Evolutionary conservation across 2,329 filamentous ascomycete genomes (phyloP).

Genomic region (Exophiala dermatitidis): DNA sequence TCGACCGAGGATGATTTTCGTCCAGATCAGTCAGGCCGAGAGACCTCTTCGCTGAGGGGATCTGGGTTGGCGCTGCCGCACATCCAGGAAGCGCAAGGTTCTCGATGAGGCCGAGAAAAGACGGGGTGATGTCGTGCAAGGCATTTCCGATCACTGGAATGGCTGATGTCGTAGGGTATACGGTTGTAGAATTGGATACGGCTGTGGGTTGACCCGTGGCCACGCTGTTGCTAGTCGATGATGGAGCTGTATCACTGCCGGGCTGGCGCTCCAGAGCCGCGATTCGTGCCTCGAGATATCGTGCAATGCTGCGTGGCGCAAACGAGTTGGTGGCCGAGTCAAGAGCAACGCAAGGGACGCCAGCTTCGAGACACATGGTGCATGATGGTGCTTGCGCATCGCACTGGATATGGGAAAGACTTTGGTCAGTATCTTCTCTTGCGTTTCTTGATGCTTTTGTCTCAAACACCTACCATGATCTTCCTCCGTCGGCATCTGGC

Average conservation of each 20-base stretch:
- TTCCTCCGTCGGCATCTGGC: constrained; percentile 6
- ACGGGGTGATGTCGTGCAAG: constrained; percentile 4
- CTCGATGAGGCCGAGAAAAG: constrained; percentile 5
- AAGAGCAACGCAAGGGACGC: constrained; percentile 5
- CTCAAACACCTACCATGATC: not conserved
- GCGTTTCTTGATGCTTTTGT: no score
- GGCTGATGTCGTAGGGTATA: not conserved
- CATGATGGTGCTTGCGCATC: constrained; percentile 9
- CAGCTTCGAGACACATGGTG: constrained; percentile 2
- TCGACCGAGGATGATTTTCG: constrained; percentile 8
- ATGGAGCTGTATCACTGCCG: not conserved
- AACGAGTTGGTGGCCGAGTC: constrained; percentile 3
- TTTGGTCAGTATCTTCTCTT: no score
- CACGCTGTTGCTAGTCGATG: not conserved
- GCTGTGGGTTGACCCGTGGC: no score
- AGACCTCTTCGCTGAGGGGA: constrained; percentile 9
- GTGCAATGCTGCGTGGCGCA: constrained; percentile 5
- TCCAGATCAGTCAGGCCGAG: constrained; percentile 6
- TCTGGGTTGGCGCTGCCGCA: constrained; percentile 4
- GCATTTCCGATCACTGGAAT: not conserved
- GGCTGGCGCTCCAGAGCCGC: constrained; percentile 2
- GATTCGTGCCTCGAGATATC: constrained; percentile 7
- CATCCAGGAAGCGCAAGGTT: constrained; percentile 2
- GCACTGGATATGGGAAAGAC: not conserved
- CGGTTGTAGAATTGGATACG: not conserved